These are phyloP conservation scores for Saccharomyces hybrid DNA, from an alignment of 1,139 yeast genomes.

Conservation along the genomic window DNA sequence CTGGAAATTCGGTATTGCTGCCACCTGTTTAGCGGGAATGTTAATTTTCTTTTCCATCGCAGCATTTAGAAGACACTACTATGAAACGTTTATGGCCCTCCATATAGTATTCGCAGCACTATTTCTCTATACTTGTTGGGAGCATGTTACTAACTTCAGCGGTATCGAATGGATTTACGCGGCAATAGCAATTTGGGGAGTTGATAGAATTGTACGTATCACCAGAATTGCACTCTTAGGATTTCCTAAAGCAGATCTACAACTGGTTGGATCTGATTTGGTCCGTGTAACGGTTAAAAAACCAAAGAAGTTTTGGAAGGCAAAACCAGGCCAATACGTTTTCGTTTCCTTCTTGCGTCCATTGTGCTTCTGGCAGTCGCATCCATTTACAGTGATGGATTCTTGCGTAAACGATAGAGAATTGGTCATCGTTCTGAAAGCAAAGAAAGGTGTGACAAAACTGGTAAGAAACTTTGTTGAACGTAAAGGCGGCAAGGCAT, in stretches of 20 bases:
- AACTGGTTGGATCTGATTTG: constrained; percentile 40
- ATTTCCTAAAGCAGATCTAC: constrained; percentile 41
- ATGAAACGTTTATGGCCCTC: constrained; percentile 53
- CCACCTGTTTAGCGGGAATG: constrained; percentile 31
- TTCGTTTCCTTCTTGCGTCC: constrained; percentile 25
- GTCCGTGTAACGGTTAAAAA: constrained; percentile 32
- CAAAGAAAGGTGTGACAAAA: constrained; percentile 40
- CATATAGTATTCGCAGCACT: constrained; percentile 55
- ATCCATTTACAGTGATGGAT: constrained; percentile 55
- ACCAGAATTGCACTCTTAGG: constrained; percentile 42
- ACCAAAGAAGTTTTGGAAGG: constrained; percentile 30
- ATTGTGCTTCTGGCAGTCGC: constrained; percentile 60
- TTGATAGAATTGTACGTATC: constrained; percentile 50
- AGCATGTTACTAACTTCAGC: constrained; percentile 43
- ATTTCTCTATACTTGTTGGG: constrained; percentile 53
- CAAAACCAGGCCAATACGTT: constrained; percentile 28
- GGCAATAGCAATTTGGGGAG: constrained; percentile 54
- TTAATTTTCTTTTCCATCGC: constrained; percentile 38
- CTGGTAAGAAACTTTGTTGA: constrained; percentile 30
- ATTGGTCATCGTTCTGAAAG: constrained; percentile 40
- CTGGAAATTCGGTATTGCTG: constrained; percentile 47
- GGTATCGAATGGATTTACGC: constrained; percentile 44
- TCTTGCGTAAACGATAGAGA: constrained; percentile 24
- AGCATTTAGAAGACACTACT: constrained; percentile 45
- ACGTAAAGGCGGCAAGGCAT: constrained; percentile 15